Evolutionary conservation across 306 rosid species (phyloP).

Genomic region (Prunus armeniaca): DNA sequence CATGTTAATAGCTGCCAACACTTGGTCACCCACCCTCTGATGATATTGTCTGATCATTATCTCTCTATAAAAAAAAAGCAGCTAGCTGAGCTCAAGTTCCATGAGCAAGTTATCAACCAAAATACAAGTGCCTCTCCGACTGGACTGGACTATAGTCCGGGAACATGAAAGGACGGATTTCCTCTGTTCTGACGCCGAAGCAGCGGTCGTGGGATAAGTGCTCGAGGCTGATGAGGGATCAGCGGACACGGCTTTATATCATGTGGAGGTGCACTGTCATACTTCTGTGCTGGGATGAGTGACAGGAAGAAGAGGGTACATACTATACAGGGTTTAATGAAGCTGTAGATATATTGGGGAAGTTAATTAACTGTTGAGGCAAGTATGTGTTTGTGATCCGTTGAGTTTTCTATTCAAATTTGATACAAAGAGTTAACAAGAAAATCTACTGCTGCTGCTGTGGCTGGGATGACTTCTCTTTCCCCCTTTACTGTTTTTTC

Average conservation of each 20-base stretch:
- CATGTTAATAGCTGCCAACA: conserved; percentile 26
- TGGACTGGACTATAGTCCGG: neutral
- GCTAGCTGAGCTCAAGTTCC: neutral
- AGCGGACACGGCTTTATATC: conserved; percentile 52
- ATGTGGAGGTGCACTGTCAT: conserved; percentile 59
- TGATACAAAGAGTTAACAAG: neutral
- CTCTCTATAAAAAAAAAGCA: neutral
- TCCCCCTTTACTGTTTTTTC: no score
- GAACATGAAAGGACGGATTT: conserved; percentile 34
- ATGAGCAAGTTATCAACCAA: neutral
- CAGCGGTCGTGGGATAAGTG: conserved; percentile 35
- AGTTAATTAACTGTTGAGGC: neutral
- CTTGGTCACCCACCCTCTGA: conserved; percentile 26
- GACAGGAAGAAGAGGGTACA: neutral
- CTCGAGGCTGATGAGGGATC: conserved; percentile 45
- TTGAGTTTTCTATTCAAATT: conserved; percentile 1
- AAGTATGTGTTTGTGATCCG: neutral
- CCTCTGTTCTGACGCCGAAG: conserved; percentile 26
- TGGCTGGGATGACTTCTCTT: neutral
- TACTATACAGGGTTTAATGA: no score
- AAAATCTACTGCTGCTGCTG: neutral
- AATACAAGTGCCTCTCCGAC: neutral
- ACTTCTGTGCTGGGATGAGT: conserved; percentile 55
- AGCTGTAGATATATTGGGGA: neutral
- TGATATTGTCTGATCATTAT: neutral